Evolutionary conservation across 2,329 filamentous ascomycete genomes (phyloP).

Genomic region (Aureobasidium sp.): DNA sequence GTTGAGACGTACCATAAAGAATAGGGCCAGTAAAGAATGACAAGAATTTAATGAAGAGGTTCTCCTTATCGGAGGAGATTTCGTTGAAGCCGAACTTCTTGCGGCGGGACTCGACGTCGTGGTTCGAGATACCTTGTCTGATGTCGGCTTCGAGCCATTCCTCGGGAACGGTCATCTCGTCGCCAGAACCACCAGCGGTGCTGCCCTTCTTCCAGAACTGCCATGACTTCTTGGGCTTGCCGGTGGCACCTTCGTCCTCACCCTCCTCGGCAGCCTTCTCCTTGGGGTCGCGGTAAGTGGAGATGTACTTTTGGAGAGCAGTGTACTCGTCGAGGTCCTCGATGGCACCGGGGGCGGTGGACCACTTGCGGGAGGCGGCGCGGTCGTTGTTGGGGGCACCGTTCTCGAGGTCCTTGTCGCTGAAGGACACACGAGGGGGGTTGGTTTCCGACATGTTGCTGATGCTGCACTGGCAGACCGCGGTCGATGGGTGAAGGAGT

Average conservation of each 20-base stretch:
- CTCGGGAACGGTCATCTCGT: conserved; percentile 45
- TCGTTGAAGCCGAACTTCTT: conserved; percentile 66
- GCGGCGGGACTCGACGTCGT: conserved; percentile 57
- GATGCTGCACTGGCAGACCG: conserved; percentile 16
- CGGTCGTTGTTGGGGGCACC: conserved; percentile 25
- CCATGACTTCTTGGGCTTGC: conserved; percentile 50
- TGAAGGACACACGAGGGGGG: conserved; percentile 32
- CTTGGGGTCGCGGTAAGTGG: conserved; percentile 56
- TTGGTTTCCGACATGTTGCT: conserved; percentile 26
- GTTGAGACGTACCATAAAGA: conserved; percentile 58
- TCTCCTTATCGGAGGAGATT: conserved; percentile 66
- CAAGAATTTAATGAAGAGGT: conserved; percentile 67
- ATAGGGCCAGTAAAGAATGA: conserved; percentile 70
- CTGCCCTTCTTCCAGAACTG: conserved; percentile 45
- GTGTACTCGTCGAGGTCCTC: conserved; percentile 56
- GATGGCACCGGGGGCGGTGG: conserved; percentile 33
- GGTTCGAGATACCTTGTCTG: conserved; percentile 51
- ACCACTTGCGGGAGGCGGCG: conserved; percentile 32
- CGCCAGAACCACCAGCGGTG: conserved; percentile 29
- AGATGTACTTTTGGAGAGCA: conserved; percentile 60
- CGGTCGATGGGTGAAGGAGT: conserved; percentile 8
- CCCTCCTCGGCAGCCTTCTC: conserved; percentile 39
- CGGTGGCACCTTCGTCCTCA: conserved; percentile 32
- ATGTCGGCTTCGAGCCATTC: conserved; percentile 65
- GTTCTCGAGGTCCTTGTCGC: conserved; percentile 34